phyloP scores from a whole-genome alignment of 176 grass and related monocot genomes.

The Saccharum officinarum region DNA sequence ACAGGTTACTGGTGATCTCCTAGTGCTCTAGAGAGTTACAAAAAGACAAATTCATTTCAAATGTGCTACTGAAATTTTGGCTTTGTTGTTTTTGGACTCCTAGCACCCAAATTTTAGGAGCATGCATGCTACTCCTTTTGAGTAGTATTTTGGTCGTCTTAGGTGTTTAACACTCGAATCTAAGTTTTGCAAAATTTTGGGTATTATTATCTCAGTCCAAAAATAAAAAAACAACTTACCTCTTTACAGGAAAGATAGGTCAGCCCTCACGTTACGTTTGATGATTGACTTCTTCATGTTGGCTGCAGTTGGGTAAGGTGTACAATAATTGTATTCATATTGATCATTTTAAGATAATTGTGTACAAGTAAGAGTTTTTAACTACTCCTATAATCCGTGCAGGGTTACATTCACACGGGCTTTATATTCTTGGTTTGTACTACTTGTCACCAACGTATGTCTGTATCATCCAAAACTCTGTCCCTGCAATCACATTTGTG shows the following conservation, averaged over 20 bases:
- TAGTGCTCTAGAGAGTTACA: background rate
- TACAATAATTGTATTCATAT: background rate
- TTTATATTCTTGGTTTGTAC: conserved; percentile 54
- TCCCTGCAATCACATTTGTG: conserved; percentile 61
- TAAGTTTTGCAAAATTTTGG: background rate
- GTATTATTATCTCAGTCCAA: background rate
- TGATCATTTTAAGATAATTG: background rate
- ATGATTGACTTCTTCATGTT: conserved; percentile 56
- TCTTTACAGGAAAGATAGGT: conserved; percentile 44
- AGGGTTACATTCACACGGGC: conserved; percentile 59
- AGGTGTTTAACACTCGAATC: background rate
- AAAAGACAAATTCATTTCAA: background rate
- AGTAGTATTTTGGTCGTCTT: background rate
- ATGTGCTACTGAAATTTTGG: background rate
- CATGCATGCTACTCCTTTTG: background rate
- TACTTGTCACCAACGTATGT: conserved; percentile 68
- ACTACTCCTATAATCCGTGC: too few relatives aligned
- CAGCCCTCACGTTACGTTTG: conserved; percentile 58
- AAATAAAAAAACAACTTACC: background rate
- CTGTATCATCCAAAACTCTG: conserved; percentile 58
- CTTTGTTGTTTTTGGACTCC: background rate
- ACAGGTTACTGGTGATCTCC: background rate
- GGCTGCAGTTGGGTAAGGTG: conserved; percentile 56
- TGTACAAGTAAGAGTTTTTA: too few relatives aligned
- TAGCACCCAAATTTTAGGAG: background rate